phyloP scores from a whole-genome alignment of 306 rosid species.

The Gynostemma pentaphyllum region DNA sequence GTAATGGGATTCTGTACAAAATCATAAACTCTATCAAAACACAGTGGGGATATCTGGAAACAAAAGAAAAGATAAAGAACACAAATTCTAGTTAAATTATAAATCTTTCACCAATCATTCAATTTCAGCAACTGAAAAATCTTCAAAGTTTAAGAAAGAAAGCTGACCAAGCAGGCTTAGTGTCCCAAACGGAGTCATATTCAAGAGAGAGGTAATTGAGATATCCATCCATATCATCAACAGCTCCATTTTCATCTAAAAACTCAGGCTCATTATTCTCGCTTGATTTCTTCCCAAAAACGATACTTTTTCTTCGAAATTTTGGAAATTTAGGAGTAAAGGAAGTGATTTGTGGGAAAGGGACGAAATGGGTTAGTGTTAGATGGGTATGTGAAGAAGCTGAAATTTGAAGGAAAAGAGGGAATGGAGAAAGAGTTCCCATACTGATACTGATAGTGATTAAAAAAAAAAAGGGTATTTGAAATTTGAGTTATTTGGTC shows the following conservation, averaged over 20 bases:
- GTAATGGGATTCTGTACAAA: background rate
- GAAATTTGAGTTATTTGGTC: background rate
- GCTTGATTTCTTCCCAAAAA: conserved; percentile 20
- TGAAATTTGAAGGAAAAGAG: conserved; percentile 14
- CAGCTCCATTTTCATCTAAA: conserved; percentile 51
- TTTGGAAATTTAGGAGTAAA: conserved; percentile 12
- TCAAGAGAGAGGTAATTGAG: conserved; percentile 71
- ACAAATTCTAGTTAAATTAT: background rate
- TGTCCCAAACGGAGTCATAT: conserved; percentile 95
- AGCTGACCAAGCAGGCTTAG: conserved; percentile 76
- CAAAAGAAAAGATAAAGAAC: background rate
- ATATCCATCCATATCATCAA: conserved; percentile 81
- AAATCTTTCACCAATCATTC: background rate
- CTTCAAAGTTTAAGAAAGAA: no score
- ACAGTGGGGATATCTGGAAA: background rate
- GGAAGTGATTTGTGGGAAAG: conserved; percentile 9
- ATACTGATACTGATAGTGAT: no score
- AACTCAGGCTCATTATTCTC: conserved; percentile 40
- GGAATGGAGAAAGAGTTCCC: conserved; percentile 30
- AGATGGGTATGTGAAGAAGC: conserved; percentile 12
- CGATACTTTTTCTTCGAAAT: conserved; percentile 10
- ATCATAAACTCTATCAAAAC: background rate
- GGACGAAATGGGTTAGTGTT: conserved; percentile 14
- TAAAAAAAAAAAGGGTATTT: no score
- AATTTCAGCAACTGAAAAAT: background rate